Evolutionary conservation across 2,329 filamentous ascomycete genomes (phyloP).

Genomic region (Fusarium sp.): DNA sequence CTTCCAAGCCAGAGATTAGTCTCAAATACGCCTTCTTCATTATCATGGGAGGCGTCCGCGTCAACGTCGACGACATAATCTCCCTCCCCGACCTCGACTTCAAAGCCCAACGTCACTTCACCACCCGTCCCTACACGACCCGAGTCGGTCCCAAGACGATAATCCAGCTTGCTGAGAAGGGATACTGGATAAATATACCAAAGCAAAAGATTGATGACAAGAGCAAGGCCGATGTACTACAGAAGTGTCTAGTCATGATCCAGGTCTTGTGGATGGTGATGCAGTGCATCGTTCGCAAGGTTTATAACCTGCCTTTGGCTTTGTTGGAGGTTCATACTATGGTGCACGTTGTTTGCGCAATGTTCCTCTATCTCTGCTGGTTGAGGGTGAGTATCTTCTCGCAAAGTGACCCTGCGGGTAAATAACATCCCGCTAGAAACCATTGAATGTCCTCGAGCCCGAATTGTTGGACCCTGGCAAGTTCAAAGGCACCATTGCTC

Average conservation of each 20-base stretch:
- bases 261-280: conserved; percentile 55
- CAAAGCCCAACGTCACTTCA: neutral
- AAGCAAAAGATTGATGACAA: conserved; percentile 48
- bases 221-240: conserved; percentile 52
- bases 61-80: conserved; percentile 21
- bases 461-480: neutral
- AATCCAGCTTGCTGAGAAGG: conserved; percentile 14
- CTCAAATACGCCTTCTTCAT: conserved; percentile 46
- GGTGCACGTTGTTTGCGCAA: conserved; percentile 36
- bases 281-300: conserved; percentile 49
- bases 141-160: conserved; percentile 6
- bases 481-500: conserved; percentile 17
- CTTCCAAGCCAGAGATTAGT: conserved; percentile 12
- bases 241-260: conserved; percentile 52
- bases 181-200: conserved; percentile 17
- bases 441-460: conserved; percentile 25
- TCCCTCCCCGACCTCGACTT: conserved; percentile 10
- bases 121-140: conserved; percentile 16
- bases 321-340: conserved; percentile 51
- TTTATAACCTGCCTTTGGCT: conserved; percentile 50
- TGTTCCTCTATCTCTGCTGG: conserved; percentile 39
- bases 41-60: conserved; percentile 46
- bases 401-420: too few species aligned
- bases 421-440: too few species aligned
- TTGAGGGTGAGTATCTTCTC: conserved; percentile 17